phyloP scores from a whole-genome alignment of 2,329 filamentous ascomycete species.

The Apiospora saccharicola region DNA sequence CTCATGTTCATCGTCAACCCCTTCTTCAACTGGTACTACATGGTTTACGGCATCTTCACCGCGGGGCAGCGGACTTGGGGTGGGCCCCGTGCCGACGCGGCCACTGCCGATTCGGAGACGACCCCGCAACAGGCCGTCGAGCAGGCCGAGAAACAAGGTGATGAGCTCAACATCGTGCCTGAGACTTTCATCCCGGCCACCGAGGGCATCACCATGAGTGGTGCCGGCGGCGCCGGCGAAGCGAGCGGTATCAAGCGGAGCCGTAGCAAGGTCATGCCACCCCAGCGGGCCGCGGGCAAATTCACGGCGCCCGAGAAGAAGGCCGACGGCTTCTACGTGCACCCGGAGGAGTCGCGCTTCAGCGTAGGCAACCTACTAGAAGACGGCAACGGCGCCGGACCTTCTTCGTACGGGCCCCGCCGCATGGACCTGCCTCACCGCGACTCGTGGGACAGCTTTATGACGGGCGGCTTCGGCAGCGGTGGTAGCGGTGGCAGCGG shows the following conservation, averaged over 20 bases:
- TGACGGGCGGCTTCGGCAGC: conserved; percentile 61
- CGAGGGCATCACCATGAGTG: conserved; percentile 39
- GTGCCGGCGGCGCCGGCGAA: conserved; percentile 40
- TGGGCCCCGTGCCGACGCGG: conserved; percentile 88
- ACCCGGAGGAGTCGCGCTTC: conserved; percentile 71
- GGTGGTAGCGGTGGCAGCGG: background rate
- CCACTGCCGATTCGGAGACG: conserved; percentile 76
- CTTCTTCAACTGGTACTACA: conserved; percentile 98
- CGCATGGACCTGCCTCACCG: conserved; percentile 59
- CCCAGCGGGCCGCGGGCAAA: conserved; percentile 76
- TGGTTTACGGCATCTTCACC: conserved; percentile 96
- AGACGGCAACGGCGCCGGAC: conserved; percentile 24
- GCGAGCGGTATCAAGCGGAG: conserved; percentile 53
- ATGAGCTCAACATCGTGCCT: conserved; percentile 89
- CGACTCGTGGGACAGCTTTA: conserved; percentile 72
- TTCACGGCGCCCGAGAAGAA: conserved; percentile 77
- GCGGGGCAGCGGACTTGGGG: conserved; percentile 96
- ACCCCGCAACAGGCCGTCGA: conserved; percentile 87
- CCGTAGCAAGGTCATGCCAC: conserved; percentile 72
- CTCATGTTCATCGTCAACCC: conserved; percentile 96
- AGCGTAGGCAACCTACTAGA: conserved; percentile 53
- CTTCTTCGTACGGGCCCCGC: conserved; percentile 44
- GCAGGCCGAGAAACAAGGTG: conserved; percentile 77
- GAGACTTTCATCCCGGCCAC: conserved; percentile 78
- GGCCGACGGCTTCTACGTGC: conserved; percentile 73